Evolutionary conservation across 2,329 filamentous ascomycete genomes (phyloP).

Genomic region (Drechmeria coniospora): DNA sequence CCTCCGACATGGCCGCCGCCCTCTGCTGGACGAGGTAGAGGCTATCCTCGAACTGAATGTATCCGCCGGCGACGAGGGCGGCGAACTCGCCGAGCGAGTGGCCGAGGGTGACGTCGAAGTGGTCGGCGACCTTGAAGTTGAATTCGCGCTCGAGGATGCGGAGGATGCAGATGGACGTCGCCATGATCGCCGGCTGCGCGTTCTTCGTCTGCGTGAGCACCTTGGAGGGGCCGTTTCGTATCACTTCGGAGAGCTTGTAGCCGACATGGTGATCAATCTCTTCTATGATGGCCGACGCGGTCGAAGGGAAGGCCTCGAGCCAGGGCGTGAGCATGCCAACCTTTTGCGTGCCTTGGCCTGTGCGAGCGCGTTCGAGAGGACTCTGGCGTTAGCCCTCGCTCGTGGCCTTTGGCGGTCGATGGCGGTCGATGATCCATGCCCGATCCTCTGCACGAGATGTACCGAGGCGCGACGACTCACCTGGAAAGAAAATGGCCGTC

Average conservation of each 20-base stretch:
- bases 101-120: conserved; percentile 70
- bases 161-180: conserved; percentile 78
- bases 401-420: too few relatives aligned
- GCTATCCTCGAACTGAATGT: conserved; percentile 64
- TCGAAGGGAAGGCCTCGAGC: conserved; percentile 72
- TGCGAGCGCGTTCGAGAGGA: not conserved
- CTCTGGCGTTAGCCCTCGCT: not conserved
- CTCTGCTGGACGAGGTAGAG: conserved; percentile 61
- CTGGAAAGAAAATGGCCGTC: conserved; percentile 47
- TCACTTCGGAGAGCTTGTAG: conserved; percentile 60
- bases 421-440: too few relatives aligned
- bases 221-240: conserved; percentile 64
- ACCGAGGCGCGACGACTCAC: conserved; percentile 13
- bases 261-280: conserved; percentile 70
- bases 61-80: conserved; percentile 71
- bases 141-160: conserved; percentile 78
- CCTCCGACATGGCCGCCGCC: conserved; percentile 70
- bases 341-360: conserved; percentile 78
- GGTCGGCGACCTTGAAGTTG: conserved; percentile 52
- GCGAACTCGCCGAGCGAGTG: conserved; percentile 92
- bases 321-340: conserved; percentile 79
- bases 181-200: conserved; percentile 92
- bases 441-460: too few relatives aligned
- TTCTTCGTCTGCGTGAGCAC: conserved; percentile 69
- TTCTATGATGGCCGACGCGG: conserved; percentile 60